Evolutionary conservation across 768 basidiomycete genomes (phyloP), one percentile per base, ranked within the genome.

Genomic region (Russula emetica): DNA sequence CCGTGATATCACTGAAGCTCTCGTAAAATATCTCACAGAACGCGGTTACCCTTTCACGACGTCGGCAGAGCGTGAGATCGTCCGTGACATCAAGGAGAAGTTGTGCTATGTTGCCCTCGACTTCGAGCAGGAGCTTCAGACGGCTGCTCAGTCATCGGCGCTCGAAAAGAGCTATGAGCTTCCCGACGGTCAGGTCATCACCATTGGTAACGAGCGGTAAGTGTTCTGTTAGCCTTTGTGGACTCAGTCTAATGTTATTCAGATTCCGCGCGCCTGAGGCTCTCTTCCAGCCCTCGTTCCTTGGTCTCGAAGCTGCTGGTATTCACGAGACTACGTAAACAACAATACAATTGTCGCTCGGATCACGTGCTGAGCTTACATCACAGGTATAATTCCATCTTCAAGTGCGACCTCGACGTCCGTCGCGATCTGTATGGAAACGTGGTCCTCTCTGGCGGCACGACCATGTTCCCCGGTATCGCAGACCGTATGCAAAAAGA

Each of bases 401-500:
- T 74, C 70, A 82, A 80, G 74, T 84, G 90, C 72, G 90, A 92
- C 76, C 78, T 90, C 59, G 88, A 96, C 76, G 88, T 93, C 73
- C 85, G 90, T 77, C 89, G 90, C 72, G 85, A 86, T 66, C 76
- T 86, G 58, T 87, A 85, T 76, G 88, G 88, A 67, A 92, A 92
- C 78, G 85, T 93, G 66, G 90, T 92, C 61, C 82, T 93, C 65
- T 90, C 89, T 60, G 82, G 80, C 65, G 81, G 81, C 71, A 71
- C 66, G 30, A 71, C 70, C 52, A 94, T 95, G 92, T 94, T 94
- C 89, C 87, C 90, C 70, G 94, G 93, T 80, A 94, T 96, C 71
- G 85, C 92, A 70, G 94, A 96, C 77, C 89, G 94, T 71, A 92
- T 96, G 91, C 90, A 92, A 76, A 94, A 93, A 82, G 93, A 96